Percentiles rank a stretch among this genome's conserved stretches.
These are phyloP conservation scores for Mrakia frigida DNA, from an alignment of 768 basidiomycete genomes.

Conservation along the genomic window DNA sequence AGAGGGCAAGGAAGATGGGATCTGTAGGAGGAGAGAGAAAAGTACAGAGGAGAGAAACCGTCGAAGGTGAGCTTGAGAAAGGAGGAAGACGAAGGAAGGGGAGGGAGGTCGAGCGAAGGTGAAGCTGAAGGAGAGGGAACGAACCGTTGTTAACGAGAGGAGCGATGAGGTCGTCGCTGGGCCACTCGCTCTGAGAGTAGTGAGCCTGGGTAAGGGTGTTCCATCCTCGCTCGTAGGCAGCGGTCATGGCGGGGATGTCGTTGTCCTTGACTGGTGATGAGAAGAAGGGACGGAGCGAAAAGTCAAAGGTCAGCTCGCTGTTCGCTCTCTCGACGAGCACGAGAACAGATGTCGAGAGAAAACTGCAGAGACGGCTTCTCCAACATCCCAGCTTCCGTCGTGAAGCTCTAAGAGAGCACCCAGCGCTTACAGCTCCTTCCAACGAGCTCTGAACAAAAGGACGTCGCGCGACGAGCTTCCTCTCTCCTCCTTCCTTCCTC, in stretches of 20 bases:
- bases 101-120: background rate
- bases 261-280: conserved; percentile 58
- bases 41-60: too few species aligned
- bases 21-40: conserved; percentile 48
- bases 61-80: too few species aligned
- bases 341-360: too few species aligned
- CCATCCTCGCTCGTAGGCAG: conserved; percentile 96
- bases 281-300: background rate
- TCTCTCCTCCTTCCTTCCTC: conserved; percentile 1
- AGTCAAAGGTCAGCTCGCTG: conserved; percentile 2
- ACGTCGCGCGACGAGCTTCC: background rate
- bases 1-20: conserved; percentile 91
- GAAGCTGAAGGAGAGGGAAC: conserved; percentile 37
- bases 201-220: conserved; percentile 94
- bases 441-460: background rate
- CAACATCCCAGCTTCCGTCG: background rate
- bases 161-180: conserved; percentile 90
- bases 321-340: background rate
- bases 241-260: conserved; percentile 82
- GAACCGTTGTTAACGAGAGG: conserved; percentile 87
- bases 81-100: background rate
- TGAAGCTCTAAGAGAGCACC: background rate
- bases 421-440: background rate
- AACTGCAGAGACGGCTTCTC: too few species aligned
- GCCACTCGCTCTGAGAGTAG: conserved; percentile 92